Evolutionary conservation across 768 basidiomycete genomes (phyloP), one percentile per base, ranked within the genome.

Genomic region (Rhodotorula graminis): DNA sequence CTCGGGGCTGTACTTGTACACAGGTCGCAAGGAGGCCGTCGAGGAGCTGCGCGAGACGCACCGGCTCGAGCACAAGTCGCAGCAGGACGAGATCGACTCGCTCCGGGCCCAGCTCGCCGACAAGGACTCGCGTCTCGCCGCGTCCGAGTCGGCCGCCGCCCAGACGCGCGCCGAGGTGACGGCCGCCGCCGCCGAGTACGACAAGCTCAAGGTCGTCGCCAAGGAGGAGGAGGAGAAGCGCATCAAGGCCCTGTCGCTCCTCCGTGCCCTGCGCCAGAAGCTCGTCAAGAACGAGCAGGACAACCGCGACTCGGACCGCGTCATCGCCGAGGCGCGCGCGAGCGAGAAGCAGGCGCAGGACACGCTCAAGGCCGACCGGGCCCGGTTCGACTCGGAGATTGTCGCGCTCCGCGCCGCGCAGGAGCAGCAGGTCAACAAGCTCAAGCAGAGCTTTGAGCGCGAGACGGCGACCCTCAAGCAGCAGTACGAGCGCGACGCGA

Each of bases 171-270:
- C 82, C 0, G 88, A 90, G 53, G 81, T 88, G 0, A 84, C 85
- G 5, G 75, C 75, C 56, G 73, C 71, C 2, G 58, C 71, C 7
- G 84, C 84, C 27, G 82, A 93, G n/a, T 84, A 84, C 60, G 80
- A 84, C 27, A 91, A 96, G 68, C 80, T 89, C 1, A 85, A 87
- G 60, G 86, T 82, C 29, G 67, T 83, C 18, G 89, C 88, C 11
- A 96, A 91, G 80, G 94, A 97, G 72, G 96, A 98, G 79, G 96
- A 98, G 80, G 96, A 99, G 82, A 98, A 99, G 82, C 88, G 95
- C 21, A 87, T 88, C 29, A 99, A 98, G 78, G 94, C 94, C 0
- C 90, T 98, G 75, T 89, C 88, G 63, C 82, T 97, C 40, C 83
- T 99, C 69, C 97, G 97, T 82, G 93, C 93, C 3, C 91, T 98